Evolutionary conservation across 2,329 filamentous ascomycete species (phyloP), one percentile per base, ranked within the genome.

Genomic region (Zasmidium angulare): DNA sequence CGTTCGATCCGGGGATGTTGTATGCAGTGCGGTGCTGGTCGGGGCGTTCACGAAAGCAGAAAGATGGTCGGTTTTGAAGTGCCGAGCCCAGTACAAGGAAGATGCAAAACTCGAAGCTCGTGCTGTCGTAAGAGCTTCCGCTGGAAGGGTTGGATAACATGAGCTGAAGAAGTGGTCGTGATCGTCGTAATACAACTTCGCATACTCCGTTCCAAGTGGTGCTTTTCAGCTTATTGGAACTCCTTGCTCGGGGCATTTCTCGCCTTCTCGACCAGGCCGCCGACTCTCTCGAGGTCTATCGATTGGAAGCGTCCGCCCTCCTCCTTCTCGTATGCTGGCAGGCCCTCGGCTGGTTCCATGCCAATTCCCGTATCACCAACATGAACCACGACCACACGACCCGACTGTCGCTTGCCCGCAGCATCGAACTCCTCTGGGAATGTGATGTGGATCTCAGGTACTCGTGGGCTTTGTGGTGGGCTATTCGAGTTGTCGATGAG

Each of bases 381-480:
- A 54, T 91, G 86, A 57, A 99, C 93, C 36, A 98, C 86, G 21
- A 99, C 89, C 53, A 98, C 92, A 29, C 93, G 87, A 31, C 93
- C 93, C 66, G 89, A 91, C 79, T 89, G 89, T 69, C 84, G 84
- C 76, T 87, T 91, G 68, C 93, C 93, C 56, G 79, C 71, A 52
- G 91, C 90, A 72, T 97, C 93, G 68, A 96, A 88, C 81, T 98
- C 95, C 69, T 96, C 91, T 17, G 95, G 95, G 81, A 99, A 98
- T 36, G 95, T 98, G 76, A 99, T 96, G 77, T 93, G 91, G 71
- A 99, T 99, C 79, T 98, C 90, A 20, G 95, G 95, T 24, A 98
- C 84, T 19, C 14, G 12, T 66, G 89, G 89, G 76, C 86, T 90
- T 69, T 89, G 81, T 21, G 93, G 90, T 17, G 91, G 88, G 63